A percentile compares a stretch with the other conserved stretches of the same genome.
phyloP scores from a whole-genome alignment of 177 flowering plant species.

The Viscum album region DNA sequence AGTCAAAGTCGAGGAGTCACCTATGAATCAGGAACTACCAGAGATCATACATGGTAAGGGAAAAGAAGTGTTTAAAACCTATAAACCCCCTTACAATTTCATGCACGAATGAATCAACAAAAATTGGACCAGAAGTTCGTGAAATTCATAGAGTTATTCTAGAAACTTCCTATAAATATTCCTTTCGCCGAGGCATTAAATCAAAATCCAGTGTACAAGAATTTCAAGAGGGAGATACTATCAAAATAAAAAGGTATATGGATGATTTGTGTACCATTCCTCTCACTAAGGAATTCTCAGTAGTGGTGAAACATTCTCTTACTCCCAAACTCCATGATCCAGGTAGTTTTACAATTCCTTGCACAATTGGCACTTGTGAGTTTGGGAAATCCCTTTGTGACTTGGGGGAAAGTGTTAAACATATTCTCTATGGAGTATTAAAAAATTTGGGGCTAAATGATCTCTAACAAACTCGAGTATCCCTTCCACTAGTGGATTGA shows the following conservation, averaged over 20 bases:
- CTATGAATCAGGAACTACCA: too few relatives aligned
- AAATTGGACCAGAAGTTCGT: too few relatives aligned
- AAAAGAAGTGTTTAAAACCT: too few relatives aligned
- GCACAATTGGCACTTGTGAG: background rate
- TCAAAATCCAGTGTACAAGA: background rate
- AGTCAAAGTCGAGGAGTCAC: too few relatives aligned
- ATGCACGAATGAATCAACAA: too few relatives aligned
- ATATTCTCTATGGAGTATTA: background rate
- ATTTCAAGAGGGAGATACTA: background rate
- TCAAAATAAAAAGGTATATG: background rate
- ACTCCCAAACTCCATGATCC: background rate
- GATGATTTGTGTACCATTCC: background rate
- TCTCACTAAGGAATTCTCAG: background rate
- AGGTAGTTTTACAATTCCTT: background rate
- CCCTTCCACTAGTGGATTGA: background rate
- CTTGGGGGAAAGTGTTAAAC: background rate
- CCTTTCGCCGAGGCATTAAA: background rate
- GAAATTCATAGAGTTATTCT: constrained; percentile 27
- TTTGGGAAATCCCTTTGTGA: background rate
- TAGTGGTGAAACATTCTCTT: background rate
- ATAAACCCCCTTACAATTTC: too few relatives aligned
- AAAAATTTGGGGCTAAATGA: background rate
- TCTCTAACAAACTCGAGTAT: background rate
- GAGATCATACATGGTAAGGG: too few relatives aligned
- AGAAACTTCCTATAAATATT: background rate